These are phyloP conservation scores for Oligophagozyma castellii DNA, from an alignment of 1,139 yeast species.

Conservation along the genomic window DNA sequence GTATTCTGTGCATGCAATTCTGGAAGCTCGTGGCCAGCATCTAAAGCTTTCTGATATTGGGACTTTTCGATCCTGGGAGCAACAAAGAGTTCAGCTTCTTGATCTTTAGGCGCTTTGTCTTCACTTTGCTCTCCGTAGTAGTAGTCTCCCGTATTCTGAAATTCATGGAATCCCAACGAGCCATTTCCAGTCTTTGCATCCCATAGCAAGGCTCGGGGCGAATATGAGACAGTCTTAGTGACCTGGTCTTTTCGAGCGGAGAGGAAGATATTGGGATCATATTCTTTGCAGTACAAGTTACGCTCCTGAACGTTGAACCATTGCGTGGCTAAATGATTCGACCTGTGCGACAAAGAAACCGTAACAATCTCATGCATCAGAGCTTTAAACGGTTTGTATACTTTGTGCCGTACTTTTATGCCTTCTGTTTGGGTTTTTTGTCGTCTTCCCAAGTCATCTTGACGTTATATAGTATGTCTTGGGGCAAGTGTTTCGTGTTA, in stretches of 20 bases:
- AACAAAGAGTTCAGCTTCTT: constrained; percentile 14
- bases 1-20: constrained; percentile 32
- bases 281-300: constrained; percentile 5
- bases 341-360: constrained; percentile 52
- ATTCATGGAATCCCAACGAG: constrained; percentile 37
- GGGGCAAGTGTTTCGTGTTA: background rate
- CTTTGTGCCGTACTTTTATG: no score
- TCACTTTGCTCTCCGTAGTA: constrained; percentile 9
- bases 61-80: constrained; percentile 30
- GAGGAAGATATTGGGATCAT: constrained; percentile 35
- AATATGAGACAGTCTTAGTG: constrained; percentile 42
- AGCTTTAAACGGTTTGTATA: no score
- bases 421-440: no score
- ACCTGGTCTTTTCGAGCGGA: constrained; percentile 28
- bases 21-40: constrained; percentile 31
- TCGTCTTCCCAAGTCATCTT: background rate
- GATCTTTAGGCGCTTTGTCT: constrained; percentile 7
- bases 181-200: constrained; percentile 63
- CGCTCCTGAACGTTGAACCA: constrained; percentile 66
- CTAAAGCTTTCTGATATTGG: constrained; percentile 51
- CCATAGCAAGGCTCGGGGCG: constrained; percentile 70
- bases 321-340: constrained; percentile 67
- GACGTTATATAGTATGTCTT: background rate
- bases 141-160: constrained; percentile 31
- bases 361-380: constrained; percentile 63